Base-by-base conservation (phyloP, 495 filamentous ascomycete genomes). In the Tuber magnatum region DNA sequence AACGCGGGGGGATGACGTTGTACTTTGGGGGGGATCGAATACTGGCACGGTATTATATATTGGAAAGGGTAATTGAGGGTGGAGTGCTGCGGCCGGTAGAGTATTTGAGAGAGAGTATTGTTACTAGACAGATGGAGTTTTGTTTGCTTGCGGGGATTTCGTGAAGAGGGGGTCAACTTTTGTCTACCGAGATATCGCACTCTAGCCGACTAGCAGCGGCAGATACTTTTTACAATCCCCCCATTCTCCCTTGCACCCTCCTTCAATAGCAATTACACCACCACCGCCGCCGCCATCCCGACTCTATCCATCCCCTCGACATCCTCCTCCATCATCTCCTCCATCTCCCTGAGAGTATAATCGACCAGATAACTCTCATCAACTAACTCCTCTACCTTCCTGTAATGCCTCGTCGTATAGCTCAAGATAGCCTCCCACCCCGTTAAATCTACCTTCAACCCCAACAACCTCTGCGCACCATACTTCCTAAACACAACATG, bases 281-380 rank as follows among this genome's bases (percentile, higher is more conserved):
- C 44, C 22, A 38, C 43, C 76, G 78, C 74, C 51, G 70, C 48
- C 24, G 61, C 43, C 42, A 78, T 81, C 68, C 83, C 85, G 40
- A 71, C 79, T 42, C 84, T 80, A 51, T 83, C 83, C 68, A 80
- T 74, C 75, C 78, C 79, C 38, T 80, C 80, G 72, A 80, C 83
- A 71, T 78, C 80, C 46, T 82, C 79, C 61, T 83, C 87, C 73
- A 88, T 84, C 35, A 92, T 82, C 74, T 89, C 91, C 81, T 96
- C 94, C 96, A 99, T 99, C 86, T 97, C 91, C 78, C 88, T 86
- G 70, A 99, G 85, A 68, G 95, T 92, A 86, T 94, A 98, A 83
- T 97, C 93, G 16, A 99, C 88, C 76, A 99, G 84, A 83, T 92
- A 98, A 81, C 93, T 96, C 85, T 97, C 94, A 83, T 97, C 94